phyloP scores from a whole-genome alignment of 768 basidiomycete species.

The Boletus rufocinnamomeus region DNA sequence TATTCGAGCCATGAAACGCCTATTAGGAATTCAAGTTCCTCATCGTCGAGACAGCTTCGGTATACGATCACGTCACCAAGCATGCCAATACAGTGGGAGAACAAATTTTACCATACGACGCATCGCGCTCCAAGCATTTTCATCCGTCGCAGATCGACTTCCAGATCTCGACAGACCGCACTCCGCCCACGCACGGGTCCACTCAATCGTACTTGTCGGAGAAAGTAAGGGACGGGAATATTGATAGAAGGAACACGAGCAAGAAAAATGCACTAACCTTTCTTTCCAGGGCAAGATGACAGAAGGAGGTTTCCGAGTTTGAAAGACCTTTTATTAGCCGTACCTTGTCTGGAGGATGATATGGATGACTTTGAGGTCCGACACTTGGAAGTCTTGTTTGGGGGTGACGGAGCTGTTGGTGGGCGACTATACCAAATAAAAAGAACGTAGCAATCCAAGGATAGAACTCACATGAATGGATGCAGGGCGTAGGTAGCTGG shows the following conservation, averaged over 20 bases:
- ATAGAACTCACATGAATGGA: constrained; percentile 21
- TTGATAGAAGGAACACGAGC: background rate
- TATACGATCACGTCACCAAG: constrained; percentile 1
- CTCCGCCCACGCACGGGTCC: constrained; percentile 79
- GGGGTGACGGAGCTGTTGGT: constrained; percentile 20
- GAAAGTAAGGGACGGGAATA: background rate
- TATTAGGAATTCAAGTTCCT: constrained; percentile 72
- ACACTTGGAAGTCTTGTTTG: constrained; percentile 17
- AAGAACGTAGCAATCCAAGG: background rate
- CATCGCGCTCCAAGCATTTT: constrained; percentile 72
- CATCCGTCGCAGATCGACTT: constrained; percentile 75
- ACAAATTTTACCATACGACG: constrained; percentile 65
- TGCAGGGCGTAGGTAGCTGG: constrained; percentile 16
- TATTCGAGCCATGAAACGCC: constrained; percentile 90
- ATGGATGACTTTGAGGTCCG: constrained; percentile 10
- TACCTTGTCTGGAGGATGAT: constrained; percentile 5
- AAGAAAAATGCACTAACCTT: constrained; percentile 50
- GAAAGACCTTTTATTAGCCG: constrained; percentile 25
- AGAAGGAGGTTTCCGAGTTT: constrained; percentile 83
- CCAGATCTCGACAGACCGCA: constrained; percentile 80
- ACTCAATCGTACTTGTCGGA: constrained; percentile 58
- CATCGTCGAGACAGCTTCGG: constrained; percentile 78
- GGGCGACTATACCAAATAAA: constrained; percentile 18
- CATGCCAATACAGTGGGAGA: background rate
- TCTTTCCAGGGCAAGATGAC: constrained; percentile 95